Evolutionary conservation across 768 basidiomycete species (phyloP).

Genomic region (Ramaria sp.): DNA sequence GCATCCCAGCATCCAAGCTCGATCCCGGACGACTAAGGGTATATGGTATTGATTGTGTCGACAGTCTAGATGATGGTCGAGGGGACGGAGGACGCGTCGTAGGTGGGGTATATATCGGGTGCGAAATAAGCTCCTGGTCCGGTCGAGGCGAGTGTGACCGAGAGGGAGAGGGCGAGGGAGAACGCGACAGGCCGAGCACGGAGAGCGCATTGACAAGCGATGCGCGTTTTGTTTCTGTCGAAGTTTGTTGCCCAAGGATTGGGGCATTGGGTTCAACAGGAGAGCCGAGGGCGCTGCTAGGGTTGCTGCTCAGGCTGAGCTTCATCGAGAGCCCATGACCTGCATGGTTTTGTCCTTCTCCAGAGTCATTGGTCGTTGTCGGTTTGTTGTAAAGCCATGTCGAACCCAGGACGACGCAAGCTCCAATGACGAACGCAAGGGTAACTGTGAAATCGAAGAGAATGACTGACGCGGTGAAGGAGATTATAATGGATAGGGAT

Average conservation of each 20-base stretch:
- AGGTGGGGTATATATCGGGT: conserved; percentile 8
- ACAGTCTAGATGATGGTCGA: not conserved
- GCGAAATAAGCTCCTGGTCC: not conserved
- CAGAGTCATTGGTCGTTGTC: not conserved
- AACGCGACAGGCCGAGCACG: not conserved
- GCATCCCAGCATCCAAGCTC: not conserved
- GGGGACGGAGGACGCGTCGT: conserved; percentile 3
- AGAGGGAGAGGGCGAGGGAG: not conserved
- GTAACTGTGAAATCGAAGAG: conserved; percentile 36
- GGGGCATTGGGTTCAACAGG: conserved; percentile 1
- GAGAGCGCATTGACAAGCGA: conserved; percentile 1
- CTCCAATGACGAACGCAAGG: conserved; percentile 30
- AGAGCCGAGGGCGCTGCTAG: not conserved
- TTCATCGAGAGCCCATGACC: not conserved
- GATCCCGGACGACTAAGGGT: not conserved
- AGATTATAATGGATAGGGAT: conserved; percentile 35
- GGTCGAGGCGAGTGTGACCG: conserved; percentile 1
- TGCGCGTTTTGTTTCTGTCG: not conserved
- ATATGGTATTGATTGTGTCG: not conserved
- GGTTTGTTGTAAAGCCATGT: conserved; percentile 37
- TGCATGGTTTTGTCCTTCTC: not conserved
- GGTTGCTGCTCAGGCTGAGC: not conserved
- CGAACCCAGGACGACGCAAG: conserved; percentile 28
- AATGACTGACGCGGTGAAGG: conserved; percentile 34
- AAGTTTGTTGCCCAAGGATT: not conserved